Evolutionary conservation across 257 asterid genomes (phyloP), one percentile per base, ranked within the genome.

Genomic region (Cinchona pubescens): DNA sequence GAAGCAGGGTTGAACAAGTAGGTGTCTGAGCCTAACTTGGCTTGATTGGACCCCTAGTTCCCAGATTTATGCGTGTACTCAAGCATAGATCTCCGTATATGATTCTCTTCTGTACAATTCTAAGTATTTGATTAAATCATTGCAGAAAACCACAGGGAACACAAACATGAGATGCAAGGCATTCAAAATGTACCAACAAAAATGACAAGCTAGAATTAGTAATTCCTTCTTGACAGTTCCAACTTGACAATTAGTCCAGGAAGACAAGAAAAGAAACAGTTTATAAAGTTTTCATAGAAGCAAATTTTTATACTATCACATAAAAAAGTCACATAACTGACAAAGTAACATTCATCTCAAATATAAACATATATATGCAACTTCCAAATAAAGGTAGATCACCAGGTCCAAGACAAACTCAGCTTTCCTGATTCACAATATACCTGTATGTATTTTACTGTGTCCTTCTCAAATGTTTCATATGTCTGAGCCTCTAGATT

Each of bases 401-500:
- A 62, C 13, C 21, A 34, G 25, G 68, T 8, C 68, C 68, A 62
- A 32, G 35, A 14, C 15, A 11, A 34, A 14, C 8, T 34, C 43
- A 30, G 42, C 5, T 27, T 40, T 67, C 25, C 3, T n/a, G 23
- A 37, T 16, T 61, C 19, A 80, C 29, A 21, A 60, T 37, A 8
- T 81, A 95, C 99, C 97, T 95, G 99, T 74, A 86, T 83, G 81
- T 95, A 95, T 82, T 95, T 92, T 34, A 84, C 87, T 0, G 96
- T 90, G 81, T 95, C 99, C 86, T 89, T 95, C 81, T 95, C 99
- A 83, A 95, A 95, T 67, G 90, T 95, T 85, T 95, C 99, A 73
- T 95, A 95, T 48, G 99, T 95, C 84, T 95, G 98, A 63, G 98
- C 98, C 91, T 95, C 99, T 86, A 95, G 83, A 85, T 95, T 95